Evolutionary conservation across 179 eudicot genomes (phyloP), one percentile per base, ranked within the genome.

Genomic region (Heliamphora pulchella): DNA sequence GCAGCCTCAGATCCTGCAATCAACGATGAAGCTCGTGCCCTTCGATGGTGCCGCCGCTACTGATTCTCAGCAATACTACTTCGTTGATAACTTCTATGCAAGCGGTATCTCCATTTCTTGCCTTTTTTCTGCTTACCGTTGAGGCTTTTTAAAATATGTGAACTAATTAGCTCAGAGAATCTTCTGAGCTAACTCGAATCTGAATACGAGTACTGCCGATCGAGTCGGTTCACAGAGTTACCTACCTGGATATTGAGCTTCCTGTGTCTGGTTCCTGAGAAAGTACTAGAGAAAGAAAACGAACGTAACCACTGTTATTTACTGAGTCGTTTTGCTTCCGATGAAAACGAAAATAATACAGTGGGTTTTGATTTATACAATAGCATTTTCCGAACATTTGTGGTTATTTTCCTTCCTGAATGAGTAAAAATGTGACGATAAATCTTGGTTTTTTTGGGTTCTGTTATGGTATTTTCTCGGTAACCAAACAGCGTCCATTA

Each of bases 31-130:
- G 71, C 79, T 79, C 14, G 46, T 62, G 9, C 65, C 86, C 54
- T 53, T 44, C 80, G 78, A 76, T 11, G 71, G n/a, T 48, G 48
- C 74, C 48, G 6, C 85, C 66, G 4, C 77, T 68, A 79, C 74
- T 77, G 81, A 79, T 70, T 66, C 88, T 58, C 88, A 89, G n/a
- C 90, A 84, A 1, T 87, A 83, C 80, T 89, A 84, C 83, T 88
- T 79, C 82, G 82, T 87, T 75, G 93, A 92, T 83, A 80, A 90
- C 77, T 92, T 87, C 83, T 92, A 88, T 79, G 66, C 87, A 7
- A 86, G 81, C 47, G 91, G 94, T 90, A 85, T 7, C 44, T 41
- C 11, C 10, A 17, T 46, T 14, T 41, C 8, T 43, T 67, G 13
- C 71, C 71, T 65, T 65, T 5, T 66, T 17, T 39, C 22, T 46